Base-by-base conservation (phyloP, 202 grass and related monocot species). In the Carex arenaria region DNA sequence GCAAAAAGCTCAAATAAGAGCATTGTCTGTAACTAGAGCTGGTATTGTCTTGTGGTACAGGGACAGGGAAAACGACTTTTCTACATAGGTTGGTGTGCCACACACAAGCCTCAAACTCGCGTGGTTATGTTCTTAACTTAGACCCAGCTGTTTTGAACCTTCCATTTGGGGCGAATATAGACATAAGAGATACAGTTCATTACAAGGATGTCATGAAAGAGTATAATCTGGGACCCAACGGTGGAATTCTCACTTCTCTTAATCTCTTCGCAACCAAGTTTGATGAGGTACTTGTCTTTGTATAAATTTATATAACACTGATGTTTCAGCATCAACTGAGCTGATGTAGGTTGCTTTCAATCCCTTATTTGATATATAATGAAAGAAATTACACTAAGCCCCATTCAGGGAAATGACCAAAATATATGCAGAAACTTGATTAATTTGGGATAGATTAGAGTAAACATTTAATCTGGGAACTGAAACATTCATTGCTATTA, bases 181-280 rank as follows among this genome's bases (percentile, higher is more conserved):
- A 99, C 73, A 99, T 95, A 36, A 89, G 91, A 0, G 93, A 99
- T 64, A 99, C 96, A 0, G 89, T 99, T 68, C 86, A 72, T 4
- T 99, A 99, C 56, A 95, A 99, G 91, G 96, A 99, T 66, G 91
- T 99, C 47, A 99, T 95, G 96, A 98, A 95, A 87, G 93, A 99
- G 85, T 93, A 99, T 20, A 88, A 88, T 15, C 89, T 99, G 47
- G 96, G 96, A 40, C 96, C 96, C 19, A 99, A 95, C 53, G 96
- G 96, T 4, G 93, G 89, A 20, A 94, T 97, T 67, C 91, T 93
- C 36, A 97, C 94, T 34, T 97, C 89, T 0, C 87, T 93, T 38
- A 93, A 97, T 88, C 85, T 97, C 32, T 93, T 97, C 83, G 51
- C 87, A 68, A 93, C 91, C 65, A 95, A 99, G 82, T 90, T 99